Evolutionary conservation across 495 filamentous ascomycete species (phyloP), one percentile per base, ranked within the genome.

Genomic region (Symbiotaphrina buchneri): DNA sequence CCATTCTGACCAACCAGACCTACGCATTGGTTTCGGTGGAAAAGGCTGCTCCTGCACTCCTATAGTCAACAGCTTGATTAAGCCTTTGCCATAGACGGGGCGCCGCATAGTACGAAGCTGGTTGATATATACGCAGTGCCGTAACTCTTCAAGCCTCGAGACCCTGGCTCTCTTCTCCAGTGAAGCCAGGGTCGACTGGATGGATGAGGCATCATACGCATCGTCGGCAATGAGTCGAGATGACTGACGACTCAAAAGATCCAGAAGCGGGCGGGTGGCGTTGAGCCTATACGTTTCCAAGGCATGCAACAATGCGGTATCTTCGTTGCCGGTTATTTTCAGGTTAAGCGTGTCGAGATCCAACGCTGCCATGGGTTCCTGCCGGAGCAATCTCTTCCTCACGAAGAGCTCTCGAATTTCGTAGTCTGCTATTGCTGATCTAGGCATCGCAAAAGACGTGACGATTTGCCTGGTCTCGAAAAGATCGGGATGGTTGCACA

Each of bases 381-480:
- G 55, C 28, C 63, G 58, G 19, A 85, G 48, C 10, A 92, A 52
- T 13, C 65, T 62, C 29, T 63, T 62, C 7, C 78, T 61, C 19
- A 94, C 57, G 20, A 82, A 54, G 6, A 61, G 51, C 32, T 92
- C 80, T 31, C 79, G 82, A 32, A 68, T 56, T 41, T 78, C 72
- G 37, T 68, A 99, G 16, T 78, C 71, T 5, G 74, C 69, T n/a
- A 74, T 56, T 4, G 75, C 73, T 16, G 83, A 84, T 27, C 63
- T 76, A 20, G 71, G 64, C 78, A 94, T 91, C 5, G 83, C 83
- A 48, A 91, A 92, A 4, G 85, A 94, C 1, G 81, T 95, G 42
- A 90, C 83, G 45, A 99, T 93, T n/a, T 77, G 81, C 10, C 90
- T 68, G n/a, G 87, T 90, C 39, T 94, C 78, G 45, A 99, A 99